A percentile compares a stretch with the other conserved stretches of the same genome.
Evolutionary conservation across 1,284 basidiomycete species (phyloP).

Genomic region (Grifola frondosa): DNA sequence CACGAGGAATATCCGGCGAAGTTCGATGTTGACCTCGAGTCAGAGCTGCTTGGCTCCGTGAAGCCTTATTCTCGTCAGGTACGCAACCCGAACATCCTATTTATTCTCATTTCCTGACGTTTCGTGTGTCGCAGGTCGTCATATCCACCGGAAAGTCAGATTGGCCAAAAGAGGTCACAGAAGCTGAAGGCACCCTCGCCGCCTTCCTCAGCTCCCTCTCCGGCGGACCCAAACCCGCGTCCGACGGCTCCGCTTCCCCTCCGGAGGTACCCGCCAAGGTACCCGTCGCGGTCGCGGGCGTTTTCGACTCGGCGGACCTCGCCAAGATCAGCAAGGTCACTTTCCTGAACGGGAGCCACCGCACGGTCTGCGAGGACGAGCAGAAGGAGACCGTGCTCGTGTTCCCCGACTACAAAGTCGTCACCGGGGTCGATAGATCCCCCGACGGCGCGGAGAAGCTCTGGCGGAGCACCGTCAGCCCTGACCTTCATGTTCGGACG

Average conservation of each 20-base stretch:
- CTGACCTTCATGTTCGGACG: conserved; percentile 38
- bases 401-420: conserved; percentile 87
- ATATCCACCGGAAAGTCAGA: conserved; percentile 88
- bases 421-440: conserved; percentile 67
- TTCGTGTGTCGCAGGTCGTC: conserved; percentile 52
- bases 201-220: conserved; percentile 51
- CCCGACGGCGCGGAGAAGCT: conserved; percentile 66
- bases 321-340: conserved; percentile 55
- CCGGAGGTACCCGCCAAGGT: conserved; percentile 22
- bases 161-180: conserved; percentile 79
- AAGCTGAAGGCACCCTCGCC: conserved; percentile 67
- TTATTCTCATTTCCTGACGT: not conserved
- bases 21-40: conserved; percentile 76
- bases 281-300: conserved; percentile 47
- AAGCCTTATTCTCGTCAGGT: conserved; percentile 82
- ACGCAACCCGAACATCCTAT: conserved; percentile 17
- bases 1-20: conserved; percentile 71
- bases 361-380: conserved; percentile 56
- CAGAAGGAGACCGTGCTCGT: conserved; percentile 76
- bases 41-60: conserved; percentile 78
- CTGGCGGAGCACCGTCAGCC: conserved; percentile 63
- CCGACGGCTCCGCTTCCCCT: conserved; percentile 22
- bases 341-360: conserved; percentile 81
- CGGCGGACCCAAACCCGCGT: conserved; percentile 15
- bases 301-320: conserved; percentile 49